Evolutionary conservation across 768 basidiomycete species (phyloP), one percentile per base, ranked within the genome.

Genomic region (Suillus spraguei): DNA sequence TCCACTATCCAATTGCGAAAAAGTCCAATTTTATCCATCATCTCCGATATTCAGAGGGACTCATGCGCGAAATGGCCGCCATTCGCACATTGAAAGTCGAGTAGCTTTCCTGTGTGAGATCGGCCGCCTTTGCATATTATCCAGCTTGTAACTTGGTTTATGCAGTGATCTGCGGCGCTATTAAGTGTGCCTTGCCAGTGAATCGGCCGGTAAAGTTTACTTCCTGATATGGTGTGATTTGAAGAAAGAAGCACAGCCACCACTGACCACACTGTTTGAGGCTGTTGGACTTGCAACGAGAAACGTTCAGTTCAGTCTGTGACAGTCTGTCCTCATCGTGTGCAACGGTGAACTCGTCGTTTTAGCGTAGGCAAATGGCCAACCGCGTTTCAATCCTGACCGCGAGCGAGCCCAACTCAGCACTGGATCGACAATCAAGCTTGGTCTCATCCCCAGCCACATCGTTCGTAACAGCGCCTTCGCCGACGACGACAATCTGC

Each of bases 401-500:
- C 11, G 50, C 71, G 2, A 59, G 71, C 32, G 49, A 60, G 41
- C 55, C 68, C 39, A 22, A 62, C 32, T 69, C 70, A 20, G 50
- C 63, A 22, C 42, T 63, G 7, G 60, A 75, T 24, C 60, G 72
- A 28, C 68, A 68, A n/a, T 53, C 52, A 1, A 74, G 72, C 24
- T 5, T 74, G 38, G 73, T 68, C 0, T 74, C 72, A 2, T 70
- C 72, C 1, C 63, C 74, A 2, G 72, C 64, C 20, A 60, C 68
- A 0, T 74, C 72, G 1, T 74, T 72, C 46, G 65, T 70, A 59
- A 75, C 72, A 6, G 72, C 72, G 22, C 62, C 72, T 4, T 74
- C 72, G 3, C 71, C 71, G 14, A 42, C 64, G 28, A 67, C 71
- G 1, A 60, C 77, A 0, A 61, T 64, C 71, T 1, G 69, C 67